Base-by-base conservation (phyloP, 2,329 filamentous ascomycete genomes). In the Volutella citrinella region DNA sequence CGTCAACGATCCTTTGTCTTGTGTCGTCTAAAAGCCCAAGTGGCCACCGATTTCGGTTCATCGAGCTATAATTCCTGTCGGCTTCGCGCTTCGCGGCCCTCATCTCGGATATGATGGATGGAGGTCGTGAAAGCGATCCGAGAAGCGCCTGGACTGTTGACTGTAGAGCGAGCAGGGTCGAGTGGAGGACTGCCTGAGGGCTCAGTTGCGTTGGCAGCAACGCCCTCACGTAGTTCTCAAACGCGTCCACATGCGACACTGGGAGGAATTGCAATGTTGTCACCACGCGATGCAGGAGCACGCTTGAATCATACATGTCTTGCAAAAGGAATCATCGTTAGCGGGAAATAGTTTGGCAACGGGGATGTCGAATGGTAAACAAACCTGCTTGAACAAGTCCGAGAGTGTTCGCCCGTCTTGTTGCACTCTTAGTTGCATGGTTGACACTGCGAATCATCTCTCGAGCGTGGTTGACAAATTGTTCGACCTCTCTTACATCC, bases 381-480 rank as follows among this genome's bases (percentile, higher is more conserved):
- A 51, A 69, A 82, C 80, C 78, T 20, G 72, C 71, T 22, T 72
- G 63, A 27, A 76, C 77, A 48, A 85, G 79, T 28, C 80, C 80
- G 18, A 91, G 64, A 40, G 78, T 77, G 55, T 93, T 91, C 16
- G 84, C 81, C 36, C 88, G 78, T 37, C 91, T 80, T 23, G 93
- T 82, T 32, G 94, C 79, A 48, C 82, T 87, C 60, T 86, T 87
- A 1, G 86, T 91, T 34, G 87, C 84, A 51, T 84, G 82, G 52
- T 90, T 90, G 40, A 97, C 80, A 44, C 83, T 80, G 31, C 89
- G 82, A 23, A 98, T 82, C 61, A 89, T 90, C 35, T 97, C 91
- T 49, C 88, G 80, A 14, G 91, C 91, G 56, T 95, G 87, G 32
- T 88, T 82, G 33, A 95, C 82, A 60, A 98, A 95, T 49, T 93